These are phyloP conservation scores for Alternaria sp. DNA, from an alignment of 2,329 filamentous ascomycete species.

Conservation along the genomic window DNA sequence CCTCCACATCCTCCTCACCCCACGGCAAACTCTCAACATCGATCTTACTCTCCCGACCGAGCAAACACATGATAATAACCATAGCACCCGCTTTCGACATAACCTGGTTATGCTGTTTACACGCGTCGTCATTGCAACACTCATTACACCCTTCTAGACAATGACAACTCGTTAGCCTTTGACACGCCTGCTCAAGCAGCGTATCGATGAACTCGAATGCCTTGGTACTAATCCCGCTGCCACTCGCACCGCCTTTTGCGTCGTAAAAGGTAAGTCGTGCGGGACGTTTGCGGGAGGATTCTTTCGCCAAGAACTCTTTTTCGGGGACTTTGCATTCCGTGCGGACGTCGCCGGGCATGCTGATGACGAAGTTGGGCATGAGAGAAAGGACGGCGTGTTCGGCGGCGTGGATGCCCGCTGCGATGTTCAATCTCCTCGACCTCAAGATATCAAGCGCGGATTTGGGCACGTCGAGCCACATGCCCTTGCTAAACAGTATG, in stretches of 20 bases:
- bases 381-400: constrained; percentile 89
- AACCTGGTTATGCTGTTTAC: constrained; percentile 85
- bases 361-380: constrained; percentile 89
- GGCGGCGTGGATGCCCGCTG: constrained; percentile 90
- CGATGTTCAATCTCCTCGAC: constrained; percentile 75
- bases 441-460: constrained; percentile 79
- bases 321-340: constrained; percentile 91
- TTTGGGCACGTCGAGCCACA: constrained; percentile 94
- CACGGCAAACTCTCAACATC: constrained; percentile 85
- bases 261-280: constrained; percentile 94
- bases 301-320: constrained; percentile 81
- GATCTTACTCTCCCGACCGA: constrained; percentile 76
- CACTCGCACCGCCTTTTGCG: constrained; percentile 83
- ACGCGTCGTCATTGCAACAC: constrained; percentile 85
- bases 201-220: constrained; percentile 91
- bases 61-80: constrained; percentile 77
- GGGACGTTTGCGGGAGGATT: constrained; percentile 78
- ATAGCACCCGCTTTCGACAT: constrained; percentile 90
- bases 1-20: constrained; percentile 74
- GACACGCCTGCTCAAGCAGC: constrained; percentile 76
- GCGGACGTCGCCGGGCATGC: constrained; percentile 86
- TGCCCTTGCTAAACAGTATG: constrained; percentile 80
- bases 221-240: constrained; percentile 86
- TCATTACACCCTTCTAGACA: constrained; percentile 86
- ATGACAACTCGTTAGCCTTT: constrained; percentile 75